Percentiles rank a stretch among this genome's conserved stretches.
Evolutionary conservation across 768 basidiomycete species (phyloP).

Genomic region (Phaeotremella fagi): DNA sequence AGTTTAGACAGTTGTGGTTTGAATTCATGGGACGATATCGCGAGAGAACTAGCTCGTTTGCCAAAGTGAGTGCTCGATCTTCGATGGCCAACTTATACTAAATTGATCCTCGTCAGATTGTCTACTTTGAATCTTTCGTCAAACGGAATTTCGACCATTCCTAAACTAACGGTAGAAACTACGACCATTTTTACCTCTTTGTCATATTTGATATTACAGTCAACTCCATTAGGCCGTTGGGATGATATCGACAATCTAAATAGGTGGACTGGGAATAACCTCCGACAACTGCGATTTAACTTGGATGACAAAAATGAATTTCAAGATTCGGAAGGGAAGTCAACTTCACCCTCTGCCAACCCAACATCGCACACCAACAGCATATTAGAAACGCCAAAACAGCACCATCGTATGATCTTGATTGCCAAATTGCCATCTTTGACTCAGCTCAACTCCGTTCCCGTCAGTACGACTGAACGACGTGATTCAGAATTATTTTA

Average conservation of each 20-base stretch:
- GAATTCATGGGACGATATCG: constrained; percentile 19
- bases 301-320: neutral
- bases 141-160: constrained; percentile 3
- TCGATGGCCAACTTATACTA: neutral
- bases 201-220: neutral
- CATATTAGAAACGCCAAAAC: constrained; percentile 2
- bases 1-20: constrained; percentile 30
- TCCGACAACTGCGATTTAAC: constrained; percentile 1
- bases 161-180: neutral
- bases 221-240: constrained; percentile 13
- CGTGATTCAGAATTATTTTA: constrained; percentile 40
- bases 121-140: constrained; percentile 16
- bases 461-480: constrained; percentile 24
- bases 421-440: constrained; percentile 33
- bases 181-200: neutral
- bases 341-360: neutral
- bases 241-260: constrained; percentile 17
- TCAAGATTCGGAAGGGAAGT: neutral
- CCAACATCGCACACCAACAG: neutral
- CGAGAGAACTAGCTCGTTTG: constrained; percentile 1
- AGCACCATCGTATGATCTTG: constrained; percentile 26
- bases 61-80: constrained; percentile 4
- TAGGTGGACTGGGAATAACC: neutral
- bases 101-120: constrained; percentile 9
- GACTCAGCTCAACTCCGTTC: constrained; percentile 31